Base-by-base conservation (phyloP, 1,284 basidiomycete genomes). In the Somion occarium region DNA sequence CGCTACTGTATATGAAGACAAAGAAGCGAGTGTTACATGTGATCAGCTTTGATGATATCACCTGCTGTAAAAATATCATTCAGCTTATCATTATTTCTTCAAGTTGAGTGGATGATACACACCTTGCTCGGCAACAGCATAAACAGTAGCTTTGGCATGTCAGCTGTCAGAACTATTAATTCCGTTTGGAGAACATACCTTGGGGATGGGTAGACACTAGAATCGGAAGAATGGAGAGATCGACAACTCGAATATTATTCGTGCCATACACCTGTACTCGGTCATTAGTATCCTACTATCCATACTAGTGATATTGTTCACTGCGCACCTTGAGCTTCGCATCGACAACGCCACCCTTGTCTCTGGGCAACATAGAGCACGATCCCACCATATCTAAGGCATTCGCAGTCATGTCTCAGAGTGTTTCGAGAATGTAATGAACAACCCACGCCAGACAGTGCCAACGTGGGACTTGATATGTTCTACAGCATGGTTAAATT, bases 311-410 rank as follows among this genome's bases (percentile, higher is more conserved):
- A 22, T 24, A 12, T 5, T 23, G 12, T 23, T 42, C 41, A 42
- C 9, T 12, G 41, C 12, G 41, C 9, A 47, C 45, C 48, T 49
- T 49, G 38, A 49, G 38, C 7, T 44, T 44, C 11, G 38, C 20
- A 25, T 49, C 48, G 23, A 49, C 48, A 5, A 49, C 48, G 18
- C 48, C 48, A 3, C 48, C 48, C 27, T 49, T 42, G 9, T 49
- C 48, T 20, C 18, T 4, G 7, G 48, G 48, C 11, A 49, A 20
- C 48, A 49, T 49, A 3, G 48, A 43, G 24, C 48, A 49, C 9
- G 48, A 26, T 18, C 38, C 38, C 9, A 25, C 5, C 5, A 39
- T 43, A 25, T 44, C 48, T 49, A 18, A 9, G 15, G 18, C 26
- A 47, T 9, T 19, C 7, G 20, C n/a, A 5, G 26, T 13, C 13